phyloP scores from a whole-genome alignment of 2,329 filamentous ascomycete species.

The Diaporthe sp. region DNA sequence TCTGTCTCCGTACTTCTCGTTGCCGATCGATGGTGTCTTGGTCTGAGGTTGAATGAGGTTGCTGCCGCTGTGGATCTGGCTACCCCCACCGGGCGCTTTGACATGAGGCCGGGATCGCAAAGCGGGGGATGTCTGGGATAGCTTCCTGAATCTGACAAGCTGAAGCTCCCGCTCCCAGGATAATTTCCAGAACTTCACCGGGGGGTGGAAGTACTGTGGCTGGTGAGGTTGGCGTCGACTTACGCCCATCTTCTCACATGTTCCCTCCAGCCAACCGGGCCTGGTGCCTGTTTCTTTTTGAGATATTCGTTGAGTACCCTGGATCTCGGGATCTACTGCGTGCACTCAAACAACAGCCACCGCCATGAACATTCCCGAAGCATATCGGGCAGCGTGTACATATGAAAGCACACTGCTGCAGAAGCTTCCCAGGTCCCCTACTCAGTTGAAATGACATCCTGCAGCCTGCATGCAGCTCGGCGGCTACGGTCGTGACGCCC shows the following conservation, averaged over 20 bases:
- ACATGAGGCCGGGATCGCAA: constrained; percentile 22
- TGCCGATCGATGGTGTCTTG: constrained; percentile 18
- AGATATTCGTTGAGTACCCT: background rate
- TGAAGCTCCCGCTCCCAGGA: constrained; percentile 24
- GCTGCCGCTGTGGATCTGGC: constrained; percentile 21
- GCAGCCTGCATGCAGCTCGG: constrained; percentile 31
- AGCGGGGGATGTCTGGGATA: constrained; percentile 21
- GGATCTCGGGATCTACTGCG: background rate
- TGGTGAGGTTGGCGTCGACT: background rate
- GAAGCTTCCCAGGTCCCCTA: constrained; percentile 2
- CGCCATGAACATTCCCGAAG: background rate
- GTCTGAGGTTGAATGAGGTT: constrained; percentile 24
- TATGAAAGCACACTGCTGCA: background rate
- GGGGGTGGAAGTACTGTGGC: constrained; percentile 10
- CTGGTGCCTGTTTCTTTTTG: background rate
- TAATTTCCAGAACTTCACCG: constrained; percentile 25
- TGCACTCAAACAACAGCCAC: constrained; percentile 7
- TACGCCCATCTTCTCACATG: background rate
- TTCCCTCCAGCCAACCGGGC: background rate
- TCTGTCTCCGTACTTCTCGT: constrained; percentile 4
- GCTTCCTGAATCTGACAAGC: constrained; percentile 25
- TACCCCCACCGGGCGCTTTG: constrained; percentile 13
- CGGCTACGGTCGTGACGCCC: constrained; percentile 21
- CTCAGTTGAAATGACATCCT: constrained; percentile 16
- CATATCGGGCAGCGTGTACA: background rate